Evolutionary conservation across 352 stramenopile genomes (phyloP), one percentile per base, ranked within the genome.

Genomic region (Globisporangium cystogenes): DNA sequence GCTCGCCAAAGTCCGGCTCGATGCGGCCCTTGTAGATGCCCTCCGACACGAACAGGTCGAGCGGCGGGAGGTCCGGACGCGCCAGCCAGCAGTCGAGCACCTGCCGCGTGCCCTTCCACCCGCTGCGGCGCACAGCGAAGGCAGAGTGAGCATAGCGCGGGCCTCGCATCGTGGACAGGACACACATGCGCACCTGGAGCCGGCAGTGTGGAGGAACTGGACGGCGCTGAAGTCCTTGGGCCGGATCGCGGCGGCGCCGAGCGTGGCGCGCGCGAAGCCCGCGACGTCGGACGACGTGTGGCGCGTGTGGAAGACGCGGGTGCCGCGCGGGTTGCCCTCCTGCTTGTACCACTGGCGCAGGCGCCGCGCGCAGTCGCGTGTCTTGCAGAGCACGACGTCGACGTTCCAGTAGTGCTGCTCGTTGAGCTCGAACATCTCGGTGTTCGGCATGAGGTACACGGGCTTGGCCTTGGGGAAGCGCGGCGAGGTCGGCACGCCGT

Each of bases 371-470:
- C 52, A 55, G 24, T 41, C 8, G 10, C 18, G 24, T 0, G 73
- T 92, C 52, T 78, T 82, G 51, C 70, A 81, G 21, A 86, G 50
- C 44, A 86, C 67, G 6, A 78, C 59, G 43, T 87, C 72, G 4
- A 60, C 69, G 7, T 48, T 35, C 60, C 64, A 76, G 48, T 72
- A 79, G 39, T 87, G 68, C 11, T 60, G 42, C 4, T 66, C 63
- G 18, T 62, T 26, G 0, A 84, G 62, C 55, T 82, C 73, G 55
- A 76, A 69, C 74, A 85, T 85, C 59, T 85, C 71, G 27, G 76
- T 72, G 58, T 79, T 79, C 15, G 67, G 64, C 67, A 80, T 76
- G 31, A 80, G 52, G 35, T 74, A 85, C 26, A 85, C 44, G 1
- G 64, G 54, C 48, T 82, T 85, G 0, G 59, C 26, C 26, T 64